Percentiles rank a stretch among this genome's conserved stretches.
Evolutionary conservation across 1,139 yeast genomes (phyloP).

Genomic region (Protomyces inouyei): DNA sequence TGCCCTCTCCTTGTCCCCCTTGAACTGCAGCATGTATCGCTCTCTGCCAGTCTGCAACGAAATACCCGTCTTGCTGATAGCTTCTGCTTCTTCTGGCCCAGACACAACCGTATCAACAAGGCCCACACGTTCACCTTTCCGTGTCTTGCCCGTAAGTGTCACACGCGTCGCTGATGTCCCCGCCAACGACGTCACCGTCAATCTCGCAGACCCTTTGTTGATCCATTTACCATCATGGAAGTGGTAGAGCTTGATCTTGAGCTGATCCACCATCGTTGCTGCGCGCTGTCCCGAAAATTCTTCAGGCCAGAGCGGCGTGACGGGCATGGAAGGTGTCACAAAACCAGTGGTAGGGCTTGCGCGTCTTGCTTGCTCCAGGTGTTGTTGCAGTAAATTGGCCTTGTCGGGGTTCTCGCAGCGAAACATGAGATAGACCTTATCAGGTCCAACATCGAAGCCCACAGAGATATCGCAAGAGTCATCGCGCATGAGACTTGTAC

Average conservation of each 20-base stretch:
- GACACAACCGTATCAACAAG: slow-evolving; percentile 11
- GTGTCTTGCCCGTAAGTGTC: slow-evolving; percentile 20
- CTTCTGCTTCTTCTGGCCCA: slow-evolving; percentile 11
- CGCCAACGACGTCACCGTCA: slow-evolving; percentile 10
- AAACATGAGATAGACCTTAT: slow-evolving; percentile 25
- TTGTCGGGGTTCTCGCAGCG: slow-evolving; percentile 23
- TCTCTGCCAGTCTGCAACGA: slow-evolving; percentile 8
- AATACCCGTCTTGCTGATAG: slow-evolving; percentile 19
- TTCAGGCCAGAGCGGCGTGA: slow-evolving; percentile 23
- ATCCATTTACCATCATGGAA: slow-evolving; percentile 22
- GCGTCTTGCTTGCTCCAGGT: slow-evolving; percentile 13
- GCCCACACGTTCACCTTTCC: slow-evolving; percentile 13
- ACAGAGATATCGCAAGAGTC: slow-evolving; percentile 24
- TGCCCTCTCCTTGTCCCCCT: slow-evolving; percentile 19
- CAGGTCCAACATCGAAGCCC: slow-evolving; percentile 20
- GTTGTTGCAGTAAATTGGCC: slow-evolving; percentile 22
- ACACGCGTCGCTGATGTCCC: slow-evolving; percentile 13
- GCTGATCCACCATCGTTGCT: slow-evolving; percentile 8
- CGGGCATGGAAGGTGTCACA: slow-evolving; percentile 15
- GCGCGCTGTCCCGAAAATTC: not conserved
- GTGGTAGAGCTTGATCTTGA: slow-evolving; percentile 19
- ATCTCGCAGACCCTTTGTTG: slow-evolving; percentile 19
- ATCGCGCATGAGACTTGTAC: slow-evolving; percentile 21
- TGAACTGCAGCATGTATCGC: slow-evolving; percentile 23
- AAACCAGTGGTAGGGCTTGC: slow-evolving; percentile 23